Base-by-base conservation (phyloP, 495 filamentous ascomycete species). In the Zalerion maritima region DNA sequence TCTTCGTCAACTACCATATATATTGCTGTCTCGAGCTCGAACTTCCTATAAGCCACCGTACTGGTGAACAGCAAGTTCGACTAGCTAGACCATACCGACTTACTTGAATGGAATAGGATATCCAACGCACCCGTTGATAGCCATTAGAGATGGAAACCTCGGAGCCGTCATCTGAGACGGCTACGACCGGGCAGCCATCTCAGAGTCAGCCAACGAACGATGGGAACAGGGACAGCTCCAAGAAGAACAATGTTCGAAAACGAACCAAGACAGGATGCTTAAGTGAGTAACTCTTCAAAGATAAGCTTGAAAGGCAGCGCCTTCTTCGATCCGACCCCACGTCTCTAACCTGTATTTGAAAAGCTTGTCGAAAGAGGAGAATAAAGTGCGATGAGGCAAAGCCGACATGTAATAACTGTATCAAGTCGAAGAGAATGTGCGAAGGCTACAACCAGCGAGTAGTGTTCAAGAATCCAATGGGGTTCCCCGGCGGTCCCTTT, bases 331-430 rank as follows among this genome's bases (percentile, higher is more conserved):
- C n/a, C n/a, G n/a, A n/a, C n/a, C n/a, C n/a, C n/a, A n/a, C n/a
- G n/a, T n/a, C n/a, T n/a, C n/a, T n/a, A n/a, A n/a, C n/a, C 36
- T 21, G 22, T 14, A 30, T 26, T 8, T 16, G 35, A 35, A 13
- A 43, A 91, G 82, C 89, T 29, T 97, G 89, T 62, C 78, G 89
- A 29, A 85, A 78, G 54, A 74, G 89, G 12, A 80, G 89, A 27
- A 96, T 97, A 50, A 97, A 97, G 56, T 97, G 89, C 49, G 89
- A 87, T 28, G 89, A 96, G 48, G 84, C 89, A 48, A 80, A 81
- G 32, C 89, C 87, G 26, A 84, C 72, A 10, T 96, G 89, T 57
- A 71, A 66, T 36, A 84, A 96, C 49, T 97, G 89, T 57, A 72
- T 86, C 51, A 94, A 94, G 47, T 94, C 87, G 7, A 94, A 89